Conservation (phyloP, 108 stramenopile species). For the Skeletonema tropicum region DNA sequence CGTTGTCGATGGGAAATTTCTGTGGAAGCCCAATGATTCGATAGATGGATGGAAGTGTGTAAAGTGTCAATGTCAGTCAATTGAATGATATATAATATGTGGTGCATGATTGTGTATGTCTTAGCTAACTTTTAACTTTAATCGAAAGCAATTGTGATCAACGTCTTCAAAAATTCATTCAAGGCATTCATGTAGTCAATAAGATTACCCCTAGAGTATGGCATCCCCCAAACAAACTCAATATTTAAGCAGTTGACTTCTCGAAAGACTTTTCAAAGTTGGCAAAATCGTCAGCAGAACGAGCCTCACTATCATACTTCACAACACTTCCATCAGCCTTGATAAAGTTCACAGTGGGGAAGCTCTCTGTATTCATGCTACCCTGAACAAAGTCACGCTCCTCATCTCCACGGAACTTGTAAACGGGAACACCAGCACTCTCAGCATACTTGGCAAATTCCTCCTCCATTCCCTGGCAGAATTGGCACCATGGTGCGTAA, state of each 20-base stretch:
- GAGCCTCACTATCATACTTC: conserved; percentile 91
- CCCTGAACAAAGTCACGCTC: conserved; percentile 87
- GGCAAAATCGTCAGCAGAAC: conserved; percentile 64
- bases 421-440: conserved; percentile 66
- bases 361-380: conserved; percentile 87
- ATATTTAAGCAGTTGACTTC: conserved; percentile 3
- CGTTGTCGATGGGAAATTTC: conserved; percentile 4
- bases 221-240: background rate
- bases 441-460: conserved; percentile 79
- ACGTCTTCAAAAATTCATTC: background rate
- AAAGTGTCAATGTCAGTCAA: background rate
- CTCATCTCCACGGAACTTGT: conserved; percentile 92
- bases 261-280: conserved; percentile 38
- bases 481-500: conserved; percentile 95
- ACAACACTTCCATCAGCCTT: conserved; percentile 85
- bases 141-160: background rate
- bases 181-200: background rate
- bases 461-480: conserved; percentile 88
- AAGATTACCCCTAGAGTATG: background rate
- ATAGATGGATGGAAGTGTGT: background rate
- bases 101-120: background rate
- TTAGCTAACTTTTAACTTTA: background rate
- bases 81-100: background rate
- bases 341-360: conserved; percentile 92
- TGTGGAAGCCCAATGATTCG: conserved; percentile 12